Evolutionary conservation across 2,329 filamentous ascomycete species (phyloP).

Genomic region (Raffaelea ambrosiae): DNA sequence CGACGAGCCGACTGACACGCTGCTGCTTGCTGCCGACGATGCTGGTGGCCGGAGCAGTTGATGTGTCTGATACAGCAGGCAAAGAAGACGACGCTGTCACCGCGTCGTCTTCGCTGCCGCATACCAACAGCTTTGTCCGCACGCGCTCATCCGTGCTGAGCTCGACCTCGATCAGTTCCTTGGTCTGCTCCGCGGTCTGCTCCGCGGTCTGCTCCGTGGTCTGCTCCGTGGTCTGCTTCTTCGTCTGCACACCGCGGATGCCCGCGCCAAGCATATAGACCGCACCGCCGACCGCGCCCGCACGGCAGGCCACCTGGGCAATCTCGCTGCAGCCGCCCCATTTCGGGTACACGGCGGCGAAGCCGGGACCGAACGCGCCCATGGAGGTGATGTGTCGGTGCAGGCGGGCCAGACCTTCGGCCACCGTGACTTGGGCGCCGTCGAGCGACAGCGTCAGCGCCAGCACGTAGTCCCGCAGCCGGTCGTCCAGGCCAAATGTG

Average conservation of each 20-base stretch:
- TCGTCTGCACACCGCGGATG: conserved; percentile 26
- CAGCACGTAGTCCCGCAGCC: conserved; percentile 53
- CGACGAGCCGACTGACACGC: conserved; percentile 52
- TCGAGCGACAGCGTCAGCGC: conserved; percentile 69
- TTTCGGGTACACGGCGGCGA: conserved; percentile 83
- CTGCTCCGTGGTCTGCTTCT: conserved; percentile 21
- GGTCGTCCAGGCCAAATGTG: conserved; percentile 59
- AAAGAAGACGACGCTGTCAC: neutral
- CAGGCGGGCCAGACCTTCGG: conserved; percentile 63
- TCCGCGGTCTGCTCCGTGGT: conserved; percentile 14
- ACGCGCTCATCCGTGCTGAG: conserved; percentile 52
- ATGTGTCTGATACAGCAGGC: neutral
- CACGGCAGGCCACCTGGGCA: conserved; percentile 83
- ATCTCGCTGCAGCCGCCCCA: conserved; percentile 89
- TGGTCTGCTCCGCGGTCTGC: conserved; percentile 8
- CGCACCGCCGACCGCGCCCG: conserved; percentile 81
- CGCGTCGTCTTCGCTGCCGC: conserved; percentile 24
- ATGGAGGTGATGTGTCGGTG: conserved; percentile 77
- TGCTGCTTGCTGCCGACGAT: conserved; percentile 7
- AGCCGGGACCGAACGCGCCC: conserved; percentile 79
- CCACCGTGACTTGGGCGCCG: conserved; percentile 46
- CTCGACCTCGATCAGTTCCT: conserved; percentile 30
- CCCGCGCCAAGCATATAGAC: conserved; percentile 79
- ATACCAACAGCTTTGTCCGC: conserved; percentile 45
- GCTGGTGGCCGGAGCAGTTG: neutral